These are phyloP conservation scores for Globisporangium nunn DNA, from an alignment of 352 stramenopile species.

Conservation along the genomic window DNA sequence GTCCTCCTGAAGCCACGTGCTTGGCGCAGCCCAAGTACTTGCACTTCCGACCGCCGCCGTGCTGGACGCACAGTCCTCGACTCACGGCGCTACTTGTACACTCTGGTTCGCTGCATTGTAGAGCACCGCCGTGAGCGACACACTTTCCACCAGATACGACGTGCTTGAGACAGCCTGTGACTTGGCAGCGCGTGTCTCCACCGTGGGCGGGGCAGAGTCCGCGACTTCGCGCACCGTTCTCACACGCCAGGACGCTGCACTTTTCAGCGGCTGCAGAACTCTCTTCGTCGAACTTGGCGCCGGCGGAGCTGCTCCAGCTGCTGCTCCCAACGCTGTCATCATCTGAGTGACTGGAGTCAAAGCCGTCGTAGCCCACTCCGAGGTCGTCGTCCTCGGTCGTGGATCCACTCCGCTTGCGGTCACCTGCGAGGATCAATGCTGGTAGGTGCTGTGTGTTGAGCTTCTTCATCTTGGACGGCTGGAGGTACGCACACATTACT, in stretches of 20 bases:
- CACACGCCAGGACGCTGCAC: conserved; percentile 23
- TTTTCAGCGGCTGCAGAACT: conserved; percentile 10
- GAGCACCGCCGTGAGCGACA: conserved; percentile 53
- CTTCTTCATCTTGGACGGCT: neutral
- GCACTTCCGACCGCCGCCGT: conserved; percentile 72
- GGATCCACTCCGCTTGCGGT: conserved; percentile 1
- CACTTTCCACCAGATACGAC: conserved; percentile 59
- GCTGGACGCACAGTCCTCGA: conserved; percentile 54
- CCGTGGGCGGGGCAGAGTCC: conserved; percentile 52
- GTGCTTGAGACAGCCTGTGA: conserved; percentile 47
- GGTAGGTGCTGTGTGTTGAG: neutral
- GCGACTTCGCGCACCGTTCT: conserved; percentile 41
- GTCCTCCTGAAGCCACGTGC: conserved; percentile 66
- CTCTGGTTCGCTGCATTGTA: conserved; percentile 31
- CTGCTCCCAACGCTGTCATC: neutral
- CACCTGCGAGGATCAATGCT: neutral
- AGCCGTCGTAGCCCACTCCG: conserved; percentile 1
- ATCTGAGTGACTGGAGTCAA: conserved; percentile 4
- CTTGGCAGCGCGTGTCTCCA: conserved; percentile 49
- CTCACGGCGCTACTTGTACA: conserved; percentile 51
- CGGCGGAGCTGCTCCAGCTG: neutral
- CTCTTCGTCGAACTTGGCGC: neutral
- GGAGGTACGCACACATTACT: neutral
- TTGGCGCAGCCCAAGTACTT: conserved; percentile 56
- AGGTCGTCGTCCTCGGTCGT: conserved; percentile 10